Percentiles rank a stretch among this genome's conserved stretches.
Evolutionary conservation across 2,329 filamentous ascomycete genomes (phyloP).

Genomic region (Diaporthe vexans): DNA sequence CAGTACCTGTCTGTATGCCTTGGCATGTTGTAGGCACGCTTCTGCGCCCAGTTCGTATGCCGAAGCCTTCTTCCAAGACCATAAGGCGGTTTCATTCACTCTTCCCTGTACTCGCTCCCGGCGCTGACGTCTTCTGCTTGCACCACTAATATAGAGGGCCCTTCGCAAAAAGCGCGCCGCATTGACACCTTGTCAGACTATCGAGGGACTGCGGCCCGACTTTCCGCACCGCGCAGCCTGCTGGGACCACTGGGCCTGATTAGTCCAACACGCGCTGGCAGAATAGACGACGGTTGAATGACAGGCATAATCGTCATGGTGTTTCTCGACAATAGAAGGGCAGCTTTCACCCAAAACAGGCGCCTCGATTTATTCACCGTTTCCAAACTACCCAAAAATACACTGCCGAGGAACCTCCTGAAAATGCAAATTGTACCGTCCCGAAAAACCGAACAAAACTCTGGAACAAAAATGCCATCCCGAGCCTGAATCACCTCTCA

Average conservation of each 20-base stretch:
- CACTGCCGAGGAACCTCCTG: neutral
- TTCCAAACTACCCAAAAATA: neutral
- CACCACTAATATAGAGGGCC: too few species aligned
- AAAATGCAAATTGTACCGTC: neutral
- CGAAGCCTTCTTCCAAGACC: neutral
- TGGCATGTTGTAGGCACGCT: neutral
- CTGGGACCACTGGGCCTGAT: neutral
- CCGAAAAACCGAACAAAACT: neutral
- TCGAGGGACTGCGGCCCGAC: neutral
- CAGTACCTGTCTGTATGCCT: neutral
- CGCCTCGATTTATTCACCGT: neutral
- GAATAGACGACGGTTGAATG: too few species aligned
- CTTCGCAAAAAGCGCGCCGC: neutral
- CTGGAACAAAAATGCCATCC: neutral
- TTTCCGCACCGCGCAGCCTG: neutral
- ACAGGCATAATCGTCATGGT: too few species aligned
- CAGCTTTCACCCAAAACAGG: neutral
- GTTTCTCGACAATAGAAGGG: neutral
- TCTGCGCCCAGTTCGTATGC: neutral
- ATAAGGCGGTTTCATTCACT: neutral
- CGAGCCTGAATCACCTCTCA: neutral
- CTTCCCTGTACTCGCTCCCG: neutral
- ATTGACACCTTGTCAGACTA: neutral
- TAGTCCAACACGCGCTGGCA: too few species aligned
- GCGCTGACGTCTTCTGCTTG: neutral